Evolutionary conservation across 352 stramenopile genomes (phyloP).

Genomic region (Aphanomyces astaci): DNA sequence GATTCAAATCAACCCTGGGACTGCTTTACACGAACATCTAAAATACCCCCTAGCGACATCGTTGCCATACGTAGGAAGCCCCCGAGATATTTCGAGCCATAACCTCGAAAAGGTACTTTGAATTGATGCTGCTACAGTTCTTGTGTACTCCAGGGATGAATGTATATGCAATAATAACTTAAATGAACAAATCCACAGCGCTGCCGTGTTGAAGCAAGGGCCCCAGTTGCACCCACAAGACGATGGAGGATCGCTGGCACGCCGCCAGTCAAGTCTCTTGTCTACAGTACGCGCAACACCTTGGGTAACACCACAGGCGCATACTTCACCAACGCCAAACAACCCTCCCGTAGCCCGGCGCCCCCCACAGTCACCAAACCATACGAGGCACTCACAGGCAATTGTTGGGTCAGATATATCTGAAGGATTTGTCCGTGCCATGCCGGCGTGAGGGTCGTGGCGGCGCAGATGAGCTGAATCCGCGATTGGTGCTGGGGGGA

Average conservation of each 20-base stretch:
- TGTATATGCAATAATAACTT: background rate
- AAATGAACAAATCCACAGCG: background rate
- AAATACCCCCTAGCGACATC: too few relatives aligned
- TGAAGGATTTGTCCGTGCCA: constrained; percentile 21
- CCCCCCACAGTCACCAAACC: background rate
- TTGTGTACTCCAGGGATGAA: too few relatives aligned
- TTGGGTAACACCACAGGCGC: constrained; percentile 5
- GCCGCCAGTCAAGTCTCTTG: background rate
- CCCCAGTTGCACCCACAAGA: background rate
- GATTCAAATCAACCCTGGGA: too few relatives aligned
- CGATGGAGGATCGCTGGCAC: background rate
- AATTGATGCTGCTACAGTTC: too few relatives aligned
- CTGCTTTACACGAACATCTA: too few relatives aligned
- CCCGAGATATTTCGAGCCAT: too few relatives aligned
- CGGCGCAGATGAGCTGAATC: constrained; percentile 19
- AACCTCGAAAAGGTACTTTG: too few relatives aligned
- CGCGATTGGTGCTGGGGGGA: background rate
- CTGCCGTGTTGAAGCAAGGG: background rate
- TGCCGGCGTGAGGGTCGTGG: background rate
- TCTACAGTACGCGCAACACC: background rate
- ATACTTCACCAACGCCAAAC: background rate
- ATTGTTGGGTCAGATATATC: background rate
- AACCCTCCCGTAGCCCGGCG: background rate
- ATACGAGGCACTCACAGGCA: background rate
- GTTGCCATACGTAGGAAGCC: too few relatives aligned